Percentiles rank a stretch among this genome's conserved stretches.
phyloP scores from a whole-genome alignment of 371 early-diverging fungal genomes.

The Vairimorpha necatrix region DNA sequence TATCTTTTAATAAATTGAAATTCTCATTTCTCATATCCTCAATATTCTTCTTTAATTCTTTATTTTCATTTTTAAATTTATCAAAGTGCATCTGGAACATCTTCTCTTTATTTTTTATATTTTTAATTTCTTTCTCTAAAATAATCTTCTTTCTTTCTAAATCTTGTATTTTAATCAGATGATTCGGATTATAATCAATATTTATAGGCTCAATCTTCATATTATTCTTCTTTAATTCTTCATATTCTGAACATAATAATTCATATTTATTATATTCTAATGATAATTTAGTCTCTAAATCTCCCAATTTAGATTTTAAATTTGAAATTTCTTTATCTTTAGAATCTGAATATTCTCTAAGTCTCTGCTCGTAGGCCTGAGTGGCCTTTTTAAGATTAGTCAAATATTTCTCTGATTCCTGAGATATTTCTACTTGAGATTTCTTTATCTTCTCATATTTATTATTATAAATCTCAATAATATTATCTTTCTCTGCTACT shows the following conservation, averaged over 20 bases:
- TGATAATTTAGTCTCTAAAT: slow-evolving; percentile 2
- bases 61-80: neutral
- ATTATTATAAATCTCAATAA: neutral
- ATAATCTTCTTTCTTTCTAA: neutral
- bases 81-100: slow-evolving; percentile 1
- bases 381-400: neutral
- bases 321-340: neutral
- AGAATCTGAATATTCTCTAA: neutral
- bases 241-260: neutral
- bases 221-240: neutral
- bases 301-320: slow-evolving; percentile 18
- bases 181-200: neutral
- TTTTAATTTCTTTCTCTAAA: neutral
- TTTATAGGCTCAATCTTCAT: slow-evolving; percentile 6
- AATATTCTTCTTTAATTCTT: slow-evolving; percentile 5
- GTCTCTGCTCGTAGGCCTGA: neutral
- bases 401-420: neutral
- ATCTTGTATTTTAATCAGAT: slow-evolving; percentile 7
- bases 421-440: too few species aligned
- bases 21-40: neutral
- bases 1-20: slow-evolving; percentile 6
- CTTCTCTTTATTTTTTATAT: slow-evolving; percentile 4
- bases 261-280: slow-evolving; percentile 2
- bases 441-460: neutral
- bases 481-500: neutral